phyloP scores from a whole-genome alignment of 345 rosid species.

The Melastoma malabathricum region DNA sequence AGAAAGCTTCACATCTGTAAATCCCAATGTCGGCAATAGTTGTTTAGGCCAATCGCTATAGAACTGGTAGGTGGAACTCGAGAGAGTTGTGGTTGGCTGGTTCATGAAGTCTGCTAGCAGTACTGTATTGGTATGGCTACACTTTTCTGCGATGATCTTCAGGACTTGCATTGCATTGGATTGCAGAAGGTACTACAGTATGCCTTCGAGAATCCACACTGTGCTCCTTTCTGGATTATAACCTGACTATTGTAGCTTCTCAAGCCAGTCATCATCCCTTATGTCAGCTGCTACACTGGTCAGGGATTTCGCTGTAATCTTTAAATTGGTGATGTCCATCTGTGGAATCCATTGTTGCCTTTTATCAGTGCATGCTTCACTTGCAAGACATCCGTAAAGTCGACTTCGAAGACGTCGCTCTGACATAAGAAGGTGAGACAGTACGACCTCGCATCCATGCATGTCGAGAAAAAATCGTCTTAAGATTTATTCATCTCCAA shows the following conservation, averaged over 20 bases:
- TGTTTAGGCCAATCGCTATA: slow-evolving; percentile 95
- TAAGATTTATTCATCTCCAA: too few species aligned
- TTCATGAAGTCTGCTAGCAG: slow-evolving; percentile 96
- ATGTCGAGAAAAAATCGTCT: slow-evolving; percentile 15
- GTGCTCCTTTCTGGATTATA: slow-evolving; percentile 54
- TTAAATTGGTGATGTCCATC: slow-evolving; percentile 24
- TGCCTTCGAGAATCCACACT: slow-evolving; percentile 90
- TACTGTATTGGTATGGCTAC: slow-evolving; percentile 44
- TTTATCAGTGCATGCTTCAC: slow-evolving; percentile 44
- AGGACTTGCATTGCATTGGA: slow-evolving; percentile 81
- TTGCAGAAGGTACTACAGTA: slow-evolving; percentile 72
- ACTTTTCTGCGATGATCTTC: slow-evolving; percentile 62
- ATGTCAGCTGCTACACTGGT: slow-evolving; percentile 69
- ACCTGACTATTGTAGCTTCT: slow-evolving; percentile 63
- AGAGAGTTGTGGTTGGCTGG: slow-evolving; percentile 56
- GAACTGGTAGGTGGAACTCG: slow-evolving; percentile 65
- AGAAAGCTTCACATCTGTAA: slow-evolving; percentile 70
- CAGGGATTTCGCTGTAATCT: slow-evolving; percentile 55
- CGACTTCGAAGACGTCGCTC: slow-evolving; percentile 70
- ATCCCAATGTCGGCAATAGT: slow-evolving; percentile 75
- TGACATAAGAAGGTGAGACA: slow-evolving; percentile 59
- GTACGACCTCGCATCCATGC: slow-evolving; percentile 93
- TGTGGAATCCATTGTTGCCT: slow-evolving; percentile 44
- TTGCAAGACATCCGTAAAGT: slow-evolving; percentile 64
- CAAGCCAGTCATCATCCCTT: slow-evolving; percentile 54